Base-by-base conservation (phyloP, 2,329 filamentous ascomycete species). In the Podosphaera leucotricha region DNA sequence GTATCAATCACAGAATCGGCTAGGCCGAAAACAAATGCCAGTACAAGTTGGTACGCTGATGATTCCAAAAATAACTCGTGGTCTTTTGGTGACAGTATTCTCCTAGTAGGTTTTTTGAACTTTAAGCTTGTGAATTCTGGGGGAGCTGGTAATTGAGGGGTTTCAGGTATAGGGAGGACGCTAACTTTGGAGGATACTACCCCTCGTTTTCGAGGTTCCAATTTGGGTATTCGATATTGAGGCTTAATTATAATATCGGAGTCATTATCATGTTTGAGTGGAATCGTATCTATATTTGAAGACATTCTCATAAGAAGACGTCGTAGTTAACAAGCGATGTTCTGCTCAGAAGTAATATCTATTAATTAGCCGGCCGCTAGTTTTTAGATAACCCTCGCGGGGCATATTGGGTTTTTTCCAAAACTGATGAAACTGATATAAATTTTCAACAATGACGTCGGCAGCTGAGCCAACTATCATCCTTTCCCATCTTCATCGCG, bases 21-120 rank as follows among this genome's bases (percentile, higher is more conserved):
- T 19, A 98, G 72, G 8, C 73, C 72, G 60, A 93, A 94, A 48
- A 94, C 69, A 62, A 93, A 98, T 18, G 81, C 75, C 46, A 81
- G 65, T 38, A 98, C 70, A 36, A 95, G 70, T 6, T 66, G 67
- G 59, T 82, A 80, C 6, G 86, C 78, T 0, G 77, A 67, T 0
- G 86, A 94, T 0, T 71, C 64, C 16, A 85, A 68, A 55, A 95
- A 98, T 3, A 84, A 62, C 16, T 81, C 69, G 57, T 92, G 86
- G 52, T 98, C 90, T 41, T 71, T 65, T 2, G 67, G 66, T 2
- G 85, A 87, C 11, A 98, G 64, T 43, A 98, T 95, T 7, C 86
- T 73, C 47, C 86, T 72, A 11, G 68, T 71, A 0, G 90, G 90
- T 5, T 64, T 64, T 46, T 66, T 64, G 64, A 82, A 92, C 5